Evolutionary conservation across 257 asterid genomes (phyloP), one percentile per base, ranked within the genome.

Genomic region (Anisodus tanguticus): DNA sequence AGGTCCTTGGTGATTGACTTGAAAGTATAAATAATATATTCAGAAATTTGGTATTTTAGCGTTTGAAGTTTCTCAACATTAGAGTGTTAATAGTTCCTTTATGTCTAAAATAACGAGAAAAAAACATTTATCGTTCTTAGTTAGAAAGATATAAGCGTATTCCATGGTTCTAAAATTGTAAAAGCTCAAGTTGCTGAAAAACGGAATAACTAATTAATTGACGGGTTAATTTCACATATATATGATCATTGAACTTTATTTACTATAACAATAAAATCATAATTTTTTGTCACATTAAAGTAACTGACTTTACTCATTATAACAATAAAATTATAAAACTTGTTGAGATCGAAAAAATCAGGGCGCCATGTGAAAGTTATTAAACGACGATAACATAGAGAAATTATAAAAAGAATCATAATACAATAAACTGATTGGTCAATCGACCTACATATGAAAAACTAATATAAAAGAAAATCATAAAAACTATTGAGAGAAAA

Each of bases 1-100:
- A 74, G 80, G 57, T 41, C 78, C 78, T 3, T 74, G 54, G 11
- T 47, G 54, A 57, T 74, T 74, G 80, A 12, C 11, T 22, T 74
- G 80, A 49, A 74, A 19, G 12, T 6, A n/a, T 47, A 70, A 15
- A 58, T 8, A 58, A 6, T 4, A 1, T 5, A 1, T 58, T 41
- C 16, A 43, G 3, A 9, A 13, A 19, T 17, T 8, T 41, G 31
- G 26, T 70, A 45, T 72, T 72, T 45, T 72, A 72, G 9, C 12
- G 37, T 45, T 71, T 3, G n/a, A 45, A 45, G 17, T 9, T 67
- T 67, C 6, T 41, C 10, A 67, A n/a, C 13, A 1, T 26, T 6
- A 64, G 70, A 63, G 41, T 66, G 9, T 6, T 31, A 11, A 31
- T 66, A 6, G 45, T 64, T 64, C 70, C 70, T 3, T 63, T 63